Evolutionary conservation across 495 filamentous ascomycete species (phyloP).

Genomic region (Paragyromitra xinjiangensis): DNA sequence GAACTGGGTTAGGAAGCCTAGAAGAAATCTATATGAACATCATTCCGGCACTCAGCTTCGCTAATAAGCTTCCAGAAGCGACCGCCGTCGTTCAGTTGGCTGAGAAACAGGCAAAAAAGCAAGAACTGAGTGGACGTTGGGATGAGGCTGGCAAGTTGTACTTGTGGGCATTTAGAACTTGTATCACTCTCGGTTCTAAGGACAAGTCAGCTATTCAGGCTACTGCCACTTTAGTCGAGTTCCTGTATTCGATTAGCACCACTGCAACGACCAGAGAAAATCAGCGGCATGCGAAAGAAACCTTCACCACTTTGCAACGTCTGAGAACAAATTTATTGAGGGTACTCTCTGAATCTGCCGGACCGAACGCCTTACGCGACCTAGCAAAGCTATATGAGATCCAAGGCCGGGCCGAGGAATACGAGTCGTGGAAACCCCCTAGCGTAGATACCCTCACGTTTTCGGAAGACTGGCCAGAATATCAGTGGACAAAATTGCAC

Average conservation of each 20-base stretch:
- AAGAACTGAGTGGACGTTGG: slow-evolving; percentile 1
- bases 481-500: neutral
- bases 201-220: neutral
- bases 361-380: neutral
- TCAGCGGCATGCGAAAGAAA: neutral
- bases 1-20: slow-evolving; percentile 9
- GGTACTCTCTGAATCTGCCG: neutral
- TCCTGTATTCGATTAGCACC: neutral
- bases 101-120: neutral
- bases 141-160: neutral
- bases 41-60: slow-evolving; percentile 29
- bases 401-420: neutral
- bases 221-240: neutral
- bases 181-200: neutral
- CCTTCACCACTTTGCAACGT: too few relatives aligned
- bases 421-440: too few relatives aligned
- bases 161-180: neutral
- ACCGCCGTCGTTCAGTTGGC: slow-evolving; percentile 8
- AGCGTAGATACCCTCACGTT: too few relatives aligned
- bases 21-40: slow-evolving; percentile 31
- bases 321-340: too few relatives aligned
- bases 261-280: neutral
- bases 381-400: neutral
- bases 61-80: slow-evolving; percentile 23
- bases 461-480: too few relatives aligned